A percentile compares a stretch with the other conserved stretches of the same genome.
Evolutionary conservation across 495 filamentous ascomycete species (phyloP).

Genomic region (Aspergillus baeticus): DNA sequence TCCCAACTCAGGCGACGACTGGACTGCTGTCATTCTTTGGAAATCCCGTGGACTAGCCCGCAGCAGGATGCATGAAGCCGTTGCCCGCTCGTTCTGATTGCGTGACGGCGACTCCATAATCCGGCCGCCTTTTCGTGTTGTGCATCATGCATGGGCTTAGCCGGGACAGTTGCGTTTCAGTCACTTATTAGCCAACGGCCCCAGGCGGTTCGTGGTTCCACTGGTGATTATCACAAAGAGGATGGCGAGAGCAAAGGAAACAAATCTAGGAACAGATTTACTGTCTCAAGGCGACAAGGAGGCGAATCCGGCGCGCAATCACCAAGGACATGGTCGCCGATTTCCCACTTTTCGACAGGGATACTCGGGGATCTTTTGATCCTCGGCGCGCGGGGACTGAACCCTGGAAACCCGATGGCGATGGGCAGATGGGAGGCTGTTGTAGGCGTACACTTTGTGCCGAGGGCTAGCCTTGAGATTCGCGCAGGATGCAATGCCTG

Average conservation of each 20-base stretch:
- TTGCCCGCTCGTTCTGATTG: constrained; percentile 14
- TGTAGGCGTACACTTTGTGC: too few relatives aligned
- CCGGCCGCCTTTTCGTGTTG: constrained; percentile 5
- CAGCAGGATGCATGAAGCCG: constrained; percentile 20
- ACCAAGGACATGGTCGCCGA: too few relatives aligned
- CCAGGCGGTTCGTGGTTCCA: constrained; percentile 8
- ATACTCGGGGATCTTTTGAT: not conserved
- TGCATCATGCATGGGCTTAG: constrained; percentile 19
- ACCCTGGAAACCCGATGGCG: too few relatives aligned
- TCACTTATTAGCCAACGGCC: not conserved
- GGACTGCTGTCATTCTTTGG: not conserved
- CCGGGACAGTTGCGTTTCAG: constrained; percentile 2
- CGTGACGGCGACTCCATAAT: not conserved
- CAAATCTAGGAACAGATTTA: not conserved
- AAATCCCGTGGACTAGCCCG: not conserved
- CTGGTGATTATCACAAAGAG: not conserved
- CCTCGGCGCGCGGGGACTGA: too few relatives aligned
- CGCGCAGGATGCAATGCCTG: too few relatives aligned
- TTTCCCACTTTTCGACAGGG: not conserved
- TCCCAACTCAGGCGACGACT: too few relatives aligned
- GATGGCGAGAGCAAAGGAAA: not conserved
- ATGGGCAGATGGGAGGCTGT: too few relatives aligned
- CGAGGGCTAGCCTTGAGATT: too few relatives aligned
- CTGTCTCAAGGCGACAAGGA: not conserved
- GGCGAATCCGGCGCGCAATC: too few relatives aligned